A percentile compares a stretch with the other conserved stretches of the same genome.
Evolutionary conservation across 305 asterid species (phyloP).

Genomic region (Fraxinus nigra): DNA sequence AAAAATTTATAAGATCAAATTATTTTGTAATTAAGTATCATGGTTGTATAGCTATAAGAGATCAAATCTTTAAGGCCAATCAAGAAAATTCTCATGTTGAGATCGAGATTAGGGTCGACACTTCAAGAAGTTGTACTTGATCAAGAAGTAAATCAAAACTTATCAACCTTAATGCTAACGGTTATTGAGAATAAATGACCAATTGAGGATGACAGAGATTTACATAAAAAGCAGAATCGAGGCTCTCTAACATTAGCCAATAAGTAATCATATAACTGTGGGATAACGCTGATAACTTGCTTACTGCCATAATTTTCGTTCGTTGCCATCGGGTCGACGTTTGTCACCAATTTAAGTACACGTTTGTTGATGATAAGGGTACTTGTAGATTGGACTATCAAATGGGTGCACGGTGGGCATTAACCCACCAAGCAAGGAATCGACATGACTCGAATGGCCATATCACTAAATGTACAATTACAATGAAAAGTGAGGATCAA

Average conservation of each 20-base stretch:
- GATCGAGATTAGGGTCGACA: slow-evolving; percentile 32
- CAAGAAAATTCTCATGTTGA: not conserved
- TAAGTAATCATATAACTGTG: slow-evolving; percentile 61
- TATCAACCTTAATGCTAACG: slow-evolving; percentile 1
- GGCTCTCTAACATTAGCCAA: slow-evolving; percentile 81
- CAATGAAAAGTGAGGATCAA: too few species aligned
- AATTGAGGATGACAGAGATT: not conserved
- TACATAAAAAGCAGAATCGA: not conserved
- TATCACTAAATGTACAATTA: too few species aligned
- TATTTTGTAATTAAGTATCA: not conserved
- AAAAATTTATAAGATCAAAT: not conserved
- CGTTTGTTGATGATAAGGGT: slow-evolving; percentile 15
- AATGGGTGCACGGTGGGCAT: too few species aligned
- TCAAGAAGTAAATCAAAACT: slow-evolving; percentile 44
- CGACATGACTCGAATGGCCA: too few species aligned
- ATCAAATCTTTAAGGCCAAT: not conserved
- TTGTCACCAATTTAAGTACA: slow-evolving; percentile 34
- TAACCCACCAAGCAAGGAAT: too few species aligned
- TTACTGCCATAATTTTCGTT: slow-evolving; percentile 60
- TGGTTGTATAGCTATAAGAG: not conserved
- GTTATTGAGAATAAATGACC: not conserved
- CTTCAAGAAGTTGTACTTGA: slow-evolving; percentile 86
- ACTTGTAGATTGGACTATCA: slow-evolving; percentile 18
- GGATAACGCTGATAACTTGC: slow-evolving; percentile 70
- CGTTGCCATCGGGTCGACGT: slow-evolving; percentile 31